phyloP scores from a whole-genome alignment of 2,329 filamentous ascomycete genomes.

The Cercospora janseana region DNA sequence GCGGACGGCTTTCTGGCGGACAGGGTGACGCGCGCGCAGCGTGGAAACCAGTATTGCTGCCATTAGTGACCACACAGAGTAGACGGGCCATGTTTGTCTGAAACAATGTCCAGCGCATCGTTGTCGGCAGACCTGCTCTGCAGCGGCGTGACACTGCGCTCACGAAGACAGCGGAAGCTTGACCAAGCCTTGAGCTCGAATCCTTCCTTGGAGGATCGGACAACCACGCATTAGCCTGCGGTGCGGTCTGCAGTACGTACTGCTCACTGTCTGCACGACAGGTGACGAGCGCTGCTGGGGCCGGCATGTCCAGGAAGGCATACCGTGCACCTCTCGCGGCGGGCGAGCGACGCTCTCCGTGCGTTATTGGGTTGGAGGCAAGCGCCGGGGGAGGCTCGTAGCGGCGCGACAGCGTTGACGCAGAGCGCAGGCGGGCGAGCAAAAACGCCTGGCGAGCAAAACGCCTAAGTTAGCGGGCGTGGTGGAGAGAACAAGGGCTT shows the following conservation, averaged over 20 bases:
- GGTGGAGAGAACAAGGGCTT: no score
- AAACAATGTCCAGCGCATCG: slow-evolving; percentile 2
- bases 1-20: no score
- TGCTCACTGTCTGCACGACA: not conserved
- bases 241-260: slow-evolving; percentile 5
- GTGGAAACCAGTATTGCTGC: not conserved
- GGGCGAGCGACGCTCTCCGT: slow-evolving; percentile 9
- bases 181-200: slow-evolving; percentile 8
- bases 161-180: slow-evolving; percentile 1
- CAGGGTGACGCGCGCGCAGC: not conserved
- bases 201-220: slow-evolving; percentile 5
- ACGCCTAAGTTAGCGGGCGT: no score
- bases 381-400: not conserved
- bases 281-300: slow-evolving; percentile 7
- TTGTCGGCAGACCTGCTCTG: slow-evolving; percentile 1
- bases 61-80: not conserved
- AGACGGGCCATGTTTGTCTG: not conserved
- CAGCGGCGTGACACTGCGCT: not conserved
- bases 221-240: not conserved
- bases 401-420: slow-evolving; percentile 1
- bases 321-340: slow-evolving; percentile 14
- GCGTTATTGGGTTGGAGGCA: not conserved
- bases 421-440: no score
- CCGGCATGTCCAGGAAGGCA: slow-evolving; percentile 12
- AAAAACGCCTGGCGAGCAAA: no score